Base-by-base conservation (phyloP, 306 rosid genomes). In the Malus asiatica region DNA sequence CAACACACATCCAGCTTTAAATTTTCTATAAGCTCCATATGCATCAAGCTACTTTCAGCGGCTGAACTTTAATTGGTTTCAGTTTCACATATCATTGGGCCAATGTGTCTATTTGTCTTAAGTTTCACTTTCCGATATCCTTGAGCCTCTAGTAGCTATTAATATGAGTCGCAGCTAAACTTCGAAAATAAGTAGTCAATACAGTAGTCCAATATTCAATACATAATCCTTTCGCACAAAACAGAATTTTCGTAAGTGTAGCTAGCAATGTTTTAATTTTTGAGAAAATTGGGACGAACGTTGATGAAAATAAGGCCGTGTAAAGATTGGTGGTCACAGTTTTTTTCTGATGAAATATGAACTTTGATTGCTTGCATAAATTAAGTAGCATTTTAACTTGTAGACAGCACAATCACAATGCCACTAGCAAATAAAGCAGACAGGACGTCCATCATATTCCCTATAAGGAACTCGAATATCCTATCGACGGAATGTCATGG, bases 1-100 rank as follows among this genome's bases (percentile, higher is more conserved):
- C 66, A 61, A 61, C 30, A 27, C 20, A 10, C 51, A 57, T 79
- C 79, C 65, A 60, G 68, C 77, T 83, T 38, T 32, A 63, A 46
- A 62, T 30, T 71, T 53, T 57, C 22, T 75, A 46, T 61, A 80
- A 40, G 70, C 73, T 73, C 69, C 77, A 78, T 65, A 35, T 67
- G 20, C 77, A 4, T 46, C 27, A 61, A 45, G 33, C 72, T 58
- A 66, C 81, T 71, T 84, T 70, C 79, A 45, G 74, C 80, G 74
- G 78, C 75, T 75, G 76, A 79, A 71, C 75, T 33, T 15, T 15
- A 48, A 48, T 65, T 33, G 52, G 66, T 27, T 61, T 61, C 33
- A 11, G 16, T n/a, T 61, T 25, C 66, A 11, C 66, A 5, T 61
- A 25, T 60, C 15, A 23, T 3, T 10, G 63, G 2, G 29, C 27